Percentiles rank a stretch among this genome's conserved stretches.
Conservation (phyloP, 2,329 filamentous ascomycete species). For the Leptographium wingfieldii region DNA sequence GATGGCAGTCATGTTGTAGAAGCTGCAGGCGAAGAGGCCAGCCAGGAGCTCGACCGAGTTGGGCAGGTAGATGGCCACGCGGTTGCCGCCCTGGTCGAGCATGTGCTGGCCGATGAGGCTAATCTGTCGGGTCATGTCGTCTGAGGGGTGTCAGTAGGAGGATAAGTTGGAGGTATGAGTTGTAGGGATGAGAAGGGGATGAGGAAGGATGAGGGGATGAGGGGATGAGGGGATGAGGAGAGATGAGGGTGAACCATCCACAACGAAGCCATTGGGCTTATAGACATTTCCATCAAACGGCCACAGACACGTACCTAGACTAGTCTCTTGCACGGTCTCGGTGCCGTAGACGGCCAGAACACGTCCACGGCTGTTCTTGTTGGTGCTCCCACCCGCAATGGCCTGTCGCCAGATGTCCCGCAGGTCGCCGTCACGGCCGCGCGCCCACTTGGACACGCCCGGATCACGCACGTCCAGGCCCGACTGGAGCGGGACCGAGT, state of each 20-base stretch:
- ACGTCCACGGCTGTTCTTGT: constrained; percentile 39
- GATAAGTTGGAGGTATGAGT: no score
- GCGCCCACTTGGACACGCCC: constrained; percentile 68
- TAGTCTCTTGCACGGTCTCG: constrained; percentile 61
- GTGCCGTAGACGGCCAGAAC: constrained; percentile 71
- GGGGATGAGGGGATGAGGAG: neutral
- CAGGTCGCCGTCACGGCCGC: constrained; percentile 76
- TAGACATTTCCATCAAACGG: no score
- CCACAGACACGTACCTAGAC: constrained; percentile 32
- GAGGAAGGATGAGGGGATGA: neutral
- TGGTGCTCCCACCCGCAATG: constrained; percentile 36
- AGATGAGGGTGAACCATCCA: neutral
- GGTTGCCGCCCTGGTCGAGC: constrained; percentile 56
- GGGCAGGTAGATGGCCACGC: constrained; percentile 79
- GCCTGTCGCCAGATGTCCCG: constrained; percentile 80
- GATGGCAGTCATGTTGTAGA: constrained; percentile 76
- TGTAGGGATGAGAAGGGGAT: neutral
- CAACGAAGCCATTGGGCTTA: no score
- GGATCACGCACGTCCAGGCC: constrained; percentile 75
- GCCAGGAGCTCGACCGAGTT: constrained; percentile 84
- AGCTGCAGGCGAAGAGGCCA: constrained; percentile 75
- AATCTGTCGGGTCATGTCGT: constrained; percentile 72
- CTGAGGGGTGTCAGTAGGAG: constrained; percentile 19
- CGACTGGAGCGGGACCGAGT: constrained; percentile 66
- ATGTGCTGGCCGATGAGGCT: constrained; percentile 72